Evolutionary conservation across 208 protist genomes (phyloP), one percentile per base, ranked within the genome.

Genomic region (Angomonas desouzai): DNA sequence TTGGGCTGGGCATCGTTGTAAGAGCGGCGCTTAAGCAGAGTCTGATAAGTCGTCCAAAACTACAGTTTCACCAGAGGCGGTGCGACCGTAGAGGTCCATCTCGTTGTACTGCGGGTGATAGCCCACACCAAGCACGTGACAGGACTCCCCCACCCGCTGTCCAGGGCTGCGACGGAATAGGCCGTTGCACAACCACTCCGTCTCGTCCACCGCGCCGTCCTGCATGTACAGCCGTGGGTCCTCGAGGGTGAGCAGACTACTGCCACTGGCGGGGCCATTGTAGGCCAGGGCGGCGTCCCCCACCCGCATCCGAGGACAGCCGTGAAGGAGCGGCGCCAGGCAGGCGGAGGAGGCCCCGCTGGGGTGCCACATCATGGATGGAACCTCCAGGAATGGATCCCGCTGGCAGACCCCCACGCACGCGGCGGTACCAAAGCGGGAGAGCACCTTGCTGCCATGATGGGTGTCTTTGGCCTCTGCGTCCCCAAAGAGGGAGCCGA

Each of bases 391-490:
- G 1, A 11, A 53, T 23, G 34, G 51, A 22, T 68, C 59, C 49
- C 66, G 62, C 43, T 64, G 43, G 0, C 61, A 66, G 6, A 92
- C 79, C 20, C 89, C 89, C 0, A 94, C 81, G 25, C 78, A 62
- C 2, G 87, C 83, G 13, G 89, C 83, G 3, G 77, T 49, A 59
- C 89, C 89, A 69, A 87, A 94, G 29, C 89, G 85, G 27, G 76
- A 85, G 36, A 94, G 68, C 65, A 91, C 62, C 69, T 93, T 92
- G 9, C 53, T 56, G 1, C 89, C 85, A 62, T 94, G 89, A 22
- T 36, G 72, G 48, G 74, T 64, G 27, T 33, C 58, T 9, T 64
- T 70, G 64, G 83, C 81, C 47, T 70, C 55, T 11, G 32, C 32
- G 47, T 62, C 73, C 16, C 68, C 68, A 25, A 48, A 75, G 25